phyloP scores from a whole-genome alignment of 495 filamentous ascomycete species.

The Penicillium cataractarum region DNA sequence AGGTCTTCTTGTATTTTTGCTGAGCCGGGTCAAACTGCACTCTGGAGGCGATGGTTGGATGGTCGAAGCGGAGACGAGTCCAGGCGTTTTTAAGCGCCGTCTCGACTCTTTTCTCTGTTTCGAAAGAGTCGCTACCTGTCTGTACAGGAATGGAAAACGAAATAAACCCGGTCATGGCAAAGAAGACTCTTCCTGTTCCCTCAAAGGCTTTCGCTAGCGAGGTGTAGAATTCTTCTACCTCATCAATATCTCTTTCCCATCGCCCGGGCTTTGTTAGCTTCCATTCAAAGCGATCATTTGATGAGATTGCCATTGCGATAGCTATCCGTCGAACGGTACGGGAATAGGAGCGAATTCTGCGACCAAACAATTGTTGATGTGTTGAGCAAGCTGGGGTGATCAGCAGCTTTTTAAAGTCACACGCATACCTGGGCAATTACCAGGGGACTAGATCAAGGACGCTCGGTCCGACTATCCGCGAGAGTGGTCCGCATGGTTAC shows the following conservation, averaged over 20 bases:
- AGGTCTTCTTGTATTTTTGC: constrained; percentile 43
- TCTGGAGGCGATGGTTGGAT: constrained; percentile 47
- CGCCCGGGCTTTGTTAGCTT: constrained; percentile 12
- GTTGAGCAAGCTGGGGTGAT: background rate
- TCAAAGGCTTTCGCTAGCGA: constrained; percentile 38
- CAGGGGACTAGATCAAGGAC: background rate
- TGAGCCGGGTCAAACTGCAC: constrained; percentile 31
- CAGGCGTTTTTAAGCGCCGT: constrained; percentile 40
- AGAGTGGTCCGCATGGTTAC: background rate
- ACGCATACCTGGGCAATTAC: background rate
- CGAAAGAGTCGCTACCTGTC: background rate
- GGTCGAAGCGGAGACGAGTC: constrained; percentile 43
- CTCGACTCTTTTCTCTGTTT: background rate
- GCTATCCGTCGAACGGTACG: background rate
- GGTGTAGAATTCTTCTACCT: constrained; percentile 47
- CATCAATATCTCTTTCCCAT: constrained; percentile 51
- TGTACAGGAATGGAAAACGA: background rate
- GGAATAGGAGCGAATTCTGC: background rate
- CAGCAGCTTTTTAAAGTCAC: background rate
- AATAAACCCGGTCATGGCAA: constrained; percentile 36
- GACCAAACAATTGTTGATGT: background rate
- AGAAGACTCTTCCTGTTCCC: constrained; percentile 43
- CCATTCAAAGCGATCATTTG: constrained; percentile 8
- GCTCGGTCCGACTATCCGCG: background rate
- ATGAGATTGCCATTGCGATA: background rate